Evolutionary conservation across 371 early-diverging fungal species (phyloP).

Genomic region (Cokeromyces recurvatus): DNA sequence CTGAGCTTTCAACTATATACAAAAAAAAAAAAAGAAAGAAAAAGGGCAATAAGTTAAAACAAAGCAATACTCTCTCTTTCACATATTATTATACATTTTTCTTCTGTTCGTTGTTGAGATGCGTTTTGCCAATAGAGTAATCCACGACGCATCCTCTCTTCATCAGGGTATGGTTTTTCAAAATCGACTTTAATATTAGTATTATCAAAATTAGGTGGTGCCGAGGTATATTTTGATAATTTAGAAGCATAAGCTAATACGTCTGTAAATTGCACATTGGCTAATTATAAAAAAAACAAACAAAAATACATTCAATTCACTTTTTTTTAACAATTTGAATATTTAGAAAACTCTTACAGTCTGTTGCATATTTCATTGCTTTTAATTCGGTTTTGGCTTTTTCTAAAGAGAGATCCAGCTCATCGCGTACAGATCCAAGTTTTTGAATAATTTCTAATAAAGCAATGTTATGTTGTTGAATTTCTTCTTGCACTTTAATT

Average conservation of each 20-base stretch:
- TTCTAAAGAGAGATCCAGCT: conserved; percentile 26
- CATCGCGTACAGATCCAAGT: conserved; percentile 24
- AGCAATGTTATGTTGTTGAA: conserved; percentile 33
- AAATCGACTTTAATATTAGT: conserved; percentile 39
- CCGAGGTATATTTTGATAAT: conserved; percentile 45
- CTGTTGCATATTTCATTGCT: conserved; percentile 27
- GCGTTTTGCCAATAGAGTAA: conserved; percentile 42
- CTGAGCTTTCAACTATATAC: conserved; percentile 36
- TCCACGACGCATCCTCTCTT: conserved; percentile 46
- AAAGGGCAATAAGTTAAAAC: background rate
- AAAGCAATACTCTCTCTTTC: background rate
- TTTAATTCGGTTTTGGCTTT: conserved; percentile 33
- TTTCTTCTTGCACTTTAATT: conserved; percentile 41
- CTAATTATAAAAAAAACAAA: conserved; percentile 19
- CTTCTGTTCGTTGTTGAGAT: conserved; percentile 24
- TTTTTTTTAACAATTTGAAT: no score
- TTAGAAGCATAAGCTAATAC: conserved; percentile 47
- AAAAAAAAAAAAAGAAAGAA: background rate
- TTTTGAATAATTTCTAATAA: conserved; percentile 30
- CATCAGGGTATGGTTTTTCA: conserved; percentile 52
- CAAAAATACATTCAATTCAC: no score
- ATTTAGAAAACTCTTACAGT: conserved; percentile 37
- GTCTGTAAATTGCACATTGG: conserved; percentile 45
- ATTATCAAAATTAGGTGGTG: conserved; percentile 44
- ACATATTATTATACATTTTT: conserved; percentile 22